phyloP scores from a whole-genome alignment of 306 rosid species.

The Arachis stenosperma region DNA sequence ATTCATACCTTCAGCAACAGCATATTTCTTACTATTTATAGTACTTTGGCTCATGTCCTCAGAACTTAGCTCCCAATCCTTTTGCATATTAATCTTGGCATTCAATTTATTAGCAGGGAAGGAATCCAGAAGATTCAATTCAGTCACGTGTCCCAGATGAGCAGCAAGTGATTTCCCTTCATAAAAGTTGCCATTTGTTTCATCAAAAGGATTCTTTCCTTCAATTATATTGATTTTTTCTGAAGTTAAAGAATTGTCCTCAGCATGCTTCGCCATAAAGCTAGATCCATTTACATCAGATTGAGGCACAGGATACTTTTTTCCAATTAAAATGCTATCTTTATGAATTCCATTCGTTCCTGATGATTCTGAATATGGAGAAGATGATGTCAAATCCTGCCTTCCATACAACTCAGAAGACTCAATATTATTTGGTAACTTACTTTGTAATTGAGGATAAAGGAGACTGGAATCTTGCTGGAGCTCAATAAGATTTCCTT shows the following conservation, averaged over 20 bases:
- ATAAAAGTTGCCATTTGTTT: constrained; percentile 45
- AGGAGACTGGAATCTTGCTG: constrained; percentile 41
- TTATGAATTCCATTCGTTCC: constrained; percentile 41
- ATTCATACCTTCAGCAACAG: constrained; percentile 43
- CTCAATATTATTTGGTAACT: constrained; percentile 40
- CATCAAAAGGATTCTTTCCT: constrained; percentile 38
- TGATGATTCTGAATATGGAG: constrained; percentile 44
- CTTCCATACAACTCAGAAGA: constrained; percentile 46
- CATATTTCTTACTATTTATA: constrained; percentile 38
- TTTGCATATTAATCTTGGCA: constrained; percentile 31
- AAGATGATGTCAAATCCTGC: constrained; percentile 47
- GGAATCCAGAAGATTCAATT: constrained; percentile 40
- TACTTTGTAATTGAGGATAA: constrained; percentile 48
- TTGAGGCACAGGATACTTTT: constrained; percentile 35
- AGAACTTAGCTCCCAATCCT: constrained; percentile 42
- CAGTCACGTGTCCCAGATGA: constrained; percentile 41
- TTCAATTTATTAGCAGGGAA: constrained; percentile 39
- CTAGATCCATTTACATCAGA: constrained; percentile 37
- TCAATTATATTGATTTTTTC: constrained; percentile 43
- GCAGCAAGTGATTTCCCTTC: constrained; percentile 46
- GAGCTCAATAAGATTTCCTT: constrained; percentile 44
- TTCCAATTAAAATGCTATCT: constrained; percentile 40
- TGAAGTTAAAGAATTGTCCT: constrained; percentile 35
- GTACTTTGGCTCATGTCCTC: constrained; percentile 40
- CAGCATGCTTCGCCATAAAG: constrained; percentile 37